Evolutionary conservation across 805 yeast species (phyloP), one percentile per base, ranked within the genome.

Genomic region (Barnettozyma botsteinii): DNA sequence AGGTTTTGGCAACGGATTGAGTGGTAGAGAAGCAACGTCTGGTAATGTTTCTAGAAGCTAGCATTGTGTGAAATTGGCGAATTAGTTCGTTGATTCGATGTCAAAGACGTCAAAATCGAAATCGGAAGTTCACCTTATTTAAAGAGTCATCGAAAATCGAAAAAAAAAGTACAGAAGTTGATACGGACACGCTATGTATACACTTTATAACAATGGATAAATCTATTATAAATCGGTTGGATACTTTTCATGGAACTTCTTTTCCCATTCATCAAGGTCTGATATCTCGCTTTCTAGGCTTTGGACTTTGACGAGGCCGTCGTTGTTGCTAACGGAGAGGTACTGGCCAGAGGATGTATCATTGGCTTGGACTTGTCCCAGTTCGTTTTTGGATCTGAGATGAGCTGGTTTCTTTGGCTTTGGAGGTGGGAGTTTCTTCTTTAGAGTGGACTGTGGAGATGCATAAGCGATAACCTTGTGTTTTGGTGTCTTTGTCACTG

Each of bases 401-500:
- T 74, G 71, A 4, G 55, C 53, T 4, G 91, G 89, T 50, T 82
- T 82, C 50, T 64, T 65, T 1, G 88, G 88, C 49, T 77, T 79
- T 22, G 80, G 79, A 4, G 85, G 83, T 2, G 80, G 76, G 3
- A 59, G 60, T 14, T 36, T 47, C 41, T 47, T 50, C 38, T 49
- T 57, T 37, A 47, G 24, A n/a, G 46, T 52, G 18, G 48, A 20
- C 23, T 46, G 54, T 0, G 52, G 44, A 0, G 46, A 37, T 4
- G 42, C 41, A 22, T 41, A n/a, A n/a, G n/a, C 34, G 5, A 33
- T 9, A 4, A 21, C 18, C 3, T 21, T 44, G 12, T 6, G 37
- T 27, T 35, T 41, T 24, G 51, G 56, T 11, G 50, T 46, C 29
- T 35, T 46, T 6, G 54, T 51, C 8, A 48, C 36, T 4, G 56